A percentile compares a stretch with the other conserved stretches of the same genome.
phyloP scores from a whole-genome alignment of 129 eudicot species.

The Flaveria ramosissima region DNA sequence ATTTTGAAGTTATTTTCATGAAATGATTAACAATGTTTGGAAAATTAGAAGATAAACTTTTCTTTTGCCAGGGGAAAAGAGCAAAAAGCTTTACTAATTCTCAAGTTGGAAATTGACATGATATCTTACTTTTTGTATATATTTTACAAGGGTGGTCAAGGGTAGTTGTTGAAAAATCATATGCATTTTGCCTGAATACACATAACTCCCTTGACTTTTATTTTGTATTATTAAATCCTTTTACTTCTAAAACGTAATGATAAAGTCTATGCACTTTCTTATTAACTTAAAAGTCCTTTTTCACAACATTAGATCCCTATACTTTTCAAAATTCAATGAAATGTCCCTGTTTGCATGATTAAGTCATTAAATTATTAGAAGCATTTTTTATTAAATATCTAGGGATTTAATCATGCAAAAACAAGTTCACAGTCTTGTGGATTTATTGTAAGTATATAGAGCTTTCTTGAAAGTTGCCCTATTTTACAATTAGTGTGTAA shows the following conservation, averaged over 20 bases:
- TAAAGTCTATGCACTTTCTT: not conserved
- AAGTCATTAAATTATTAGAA: too few species aligned
- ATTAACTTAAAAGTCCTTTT: not conserved
- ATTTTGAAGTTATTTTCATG: not conserved
- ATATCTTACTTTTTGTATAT: not conserved
- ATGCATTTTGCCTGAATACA: not conserved
- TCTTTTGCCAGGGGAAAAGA: not conserved
- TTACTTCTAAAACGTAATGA: not conserved
- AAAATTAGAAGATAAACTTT: not conserved
- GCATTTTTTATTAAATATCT: too few species aligned
- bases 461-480: not conserved
- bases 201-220: not conserved
- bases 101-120: conserved; percentile 3
- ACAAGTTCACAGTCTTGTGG: too few species aligned
- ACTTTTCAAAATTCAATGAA: not conserved
- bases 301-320: not conserved
- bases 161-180: not conserved
- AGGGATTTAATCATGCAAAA: not conserved
- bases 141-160: not conserved
- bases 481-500: not conserved
- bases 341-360: too few species aligned
- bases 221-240: not conserved
- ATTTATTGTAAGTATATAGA: not conserved
- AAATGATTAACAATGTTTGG: not conserved
- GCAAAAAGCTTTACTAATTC: not conserved